Evolutionary conservation across 1,284 basidiomycete genomes (phyloP).

Genomic region (Athelia sp.): DNA sequence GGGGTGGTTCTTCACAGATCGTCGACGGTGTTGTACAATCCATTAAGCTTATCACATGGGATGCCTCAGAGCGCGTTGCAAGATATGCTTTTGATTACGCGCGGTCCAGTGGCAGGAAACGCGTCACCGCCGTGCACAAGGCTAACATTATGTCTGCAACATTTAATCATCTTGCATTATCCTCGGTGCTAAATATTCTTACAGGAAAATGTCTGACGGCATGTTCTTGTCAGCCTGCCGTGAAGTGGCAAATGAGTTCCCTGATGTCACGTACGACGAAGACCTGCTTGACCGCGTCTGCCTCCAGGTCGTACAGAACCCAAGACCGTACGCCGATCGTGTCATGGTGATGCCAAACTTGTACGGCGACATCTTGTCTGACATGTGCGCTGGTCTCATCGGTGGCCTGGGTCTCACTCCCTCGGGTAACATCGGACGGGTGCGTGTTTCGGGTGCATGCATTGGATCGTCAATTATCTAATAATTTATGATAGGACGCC

Average conservation of each 20-base stretch:
- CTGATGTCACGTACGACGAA: constrained; percentile 92
- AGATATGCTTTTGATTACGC: constrained; percentile 99
- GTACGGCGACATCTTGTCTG: constrained; percentile 95
- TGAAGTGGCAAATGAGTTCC: constrained; percentile 95
- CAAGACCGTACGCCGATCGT: constrained; percentile 89
- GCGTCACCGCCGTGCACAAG: constrained; percentile 99
- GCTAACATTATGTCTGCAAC: constrained; percentile 89
- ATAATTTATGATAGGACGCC: constrained; percentile 65
- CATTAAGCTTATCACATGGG: constrained; percentile 99
- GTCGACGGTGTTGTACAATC: constrained; percentile 99
- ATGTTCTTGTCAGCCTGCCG: constrained; percentile 99
- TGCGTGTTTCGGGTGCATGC: constrained; percentile 40
- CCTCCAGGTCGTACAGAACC: constrained; percentile 92
- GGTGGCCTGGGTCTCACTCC: constrained; percentile 97
- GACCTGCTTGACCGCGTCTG: constrained; percentile 97
- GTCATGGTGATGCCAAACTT: constrained; percentile 99
- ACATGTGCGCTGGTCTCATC: constrained; percentile 99
- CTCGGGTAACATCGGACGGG: constrained; percentile 95
- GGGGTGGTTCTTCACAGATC: constrained; percentile 40
- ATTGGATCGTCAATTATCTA: neutral
- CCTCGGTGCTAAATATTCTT: neutral
- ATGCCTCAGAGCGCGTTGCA: constrained; percentile 97
- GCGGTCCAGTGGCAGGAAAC: constrained; percentile 78
- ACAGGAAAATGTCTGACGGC: constrained; percentile 98
- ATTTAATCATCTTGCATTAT: constrained; percentile 17